Base-by-base conservation (phyloP, 129 eudicot species). In the Silybum marianum region DNA sequence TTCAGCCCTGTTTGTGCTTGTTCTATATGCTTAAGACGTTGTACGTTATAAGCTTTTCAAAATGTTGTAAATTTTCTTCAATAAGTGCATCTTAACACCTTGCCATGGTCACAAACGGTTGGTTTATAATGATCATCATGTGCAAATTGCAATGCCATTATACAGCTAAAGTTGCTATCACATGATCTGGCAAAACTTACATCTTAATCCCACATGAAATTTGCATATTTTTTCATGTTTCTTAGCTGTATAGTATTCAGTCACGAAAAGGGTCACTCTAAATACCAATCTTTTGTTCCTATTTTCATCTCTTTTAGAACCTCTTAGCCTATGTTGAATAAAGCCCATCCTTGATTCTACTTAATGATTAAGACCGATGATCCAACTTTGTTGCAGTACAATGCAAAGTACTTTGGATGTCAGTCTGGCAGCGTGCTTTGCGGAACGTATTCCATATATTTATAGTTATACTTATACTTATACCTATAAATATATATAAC, bases 91-190 rank as follows among this genome's bases (percentile, higher is more conserved):
- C 32, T 63, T 36, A 21, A 72, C 48, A 28, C 48, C 75, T 75
- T 75, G 58, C 72, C 3, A 13, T 26, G 38, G 26, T 38, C 9
- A 75, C 6, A 82, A 69, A 65, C 7, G 1, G 72, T 38, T 51
- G 7, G 13, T 21, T 71, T 79, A 68, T 75, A 16, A 76, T 36
- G 75, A 82, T 22, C 9, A 39, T 23, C 81, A 82, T 82, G 85
- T 69, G 69, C 76, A n/a, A n/a, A n/a, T n/a, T n/a, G n/a, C n/a
- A 46, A 46, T 18, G 85, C 80, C 74, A 18, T 75, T 75, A 32
- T 44, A 72, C 63, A 38, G 46, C 74, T 44, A 39, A 11, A 67
- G 28, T 66, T 40, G 14, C 28, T 44, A 68, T 67, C 81, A 32
- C 40, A 75, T 75, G 76, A 32, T 75, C 42, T 68, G 76, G 51